Evolutionary conservation across 2,329 filamentous ascomycete species (phyloP), one percentile per base, ranked within the genome.

Genomic region (Mariannaea elegans): DNA sequence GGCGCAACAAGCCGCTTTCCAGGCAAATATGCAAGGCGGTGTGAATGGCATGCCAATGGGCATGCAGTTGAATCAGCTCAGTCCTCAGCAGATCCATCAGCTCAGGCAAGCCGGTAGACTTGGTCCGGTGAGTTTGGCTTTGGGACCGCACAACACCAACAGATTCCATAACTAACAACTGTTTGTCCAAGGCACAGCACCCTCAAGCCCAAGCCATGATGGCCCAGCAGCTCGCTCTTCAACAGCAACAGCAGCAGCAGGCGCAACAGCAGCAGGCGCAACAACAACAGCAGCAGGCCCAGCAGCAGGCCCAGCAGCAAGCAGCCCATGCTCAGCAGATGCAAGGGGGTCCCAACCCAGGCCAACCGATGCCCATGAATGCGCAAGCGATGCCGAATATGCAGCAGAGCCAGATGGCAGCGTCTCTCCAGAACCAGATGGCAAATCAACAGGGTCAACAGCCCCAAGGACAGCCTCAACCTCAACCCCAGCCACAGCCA

Each of bases 61-160:
- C 3, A 84, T 87, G 73, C 81, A 74, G 67, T 81, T 87, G 70
- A 84, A 75, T 36, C 75, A 74, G 68, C 81, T 87, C 71, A 84
- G 75, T 45, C 76, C 75, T 19, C 82, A 84, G 59, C 84, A 86
- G 67, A 74, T 84, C 31, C 77, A 82, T 44, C 81, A 82, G 42
- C 79, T 87, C 67, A 77, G 84, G 62, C 76, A 77, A 51, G 65
- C 67, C 46, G 75, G 79, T 59, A 75, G 68, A 38, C 50, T 80
- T 44, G 73, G 75, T 50, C 79, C 80, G 54, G 81, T 84, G 64
- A 76, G 78, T 68, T 32, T 19, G 18, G 2, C 19, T 36, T 27
- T 32, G 9, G 10, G 27, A 19, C 53, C 47, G 44, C 46, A 36
- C 32, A n/a, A 48, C n/a, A 4, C 47, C 32, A 44, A 41, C 24